Evolutionary conservation across 23 red algal species (phyloP).

Genomic region (Gracilaria caudata): DNA sequence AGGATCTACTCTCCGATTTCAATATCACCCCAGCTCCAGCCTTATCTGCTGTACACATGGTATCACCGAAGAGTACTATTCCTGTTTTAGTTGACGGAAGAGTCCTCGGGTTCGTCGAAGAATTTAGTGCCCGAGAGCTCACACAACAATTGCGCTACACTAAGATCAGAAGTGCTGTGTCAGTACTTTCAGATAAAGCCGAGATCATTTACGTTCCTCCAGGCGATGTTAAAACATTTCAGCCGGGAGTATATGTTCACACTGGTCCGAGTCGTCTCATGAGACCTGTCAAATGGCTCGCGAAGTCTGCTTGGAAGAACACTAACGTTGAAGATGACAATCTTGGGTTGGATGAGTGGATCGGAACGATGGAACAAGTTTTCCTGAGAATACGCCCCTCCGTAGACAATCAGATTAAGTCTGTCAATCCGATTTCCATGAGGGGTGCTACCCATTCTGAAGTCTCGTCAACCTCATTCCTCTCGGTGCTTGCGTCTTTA

Average conservation of each 20-base stretch:
- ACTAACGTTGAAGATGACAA: neutral
- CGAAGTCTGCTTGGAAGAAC: neutral
- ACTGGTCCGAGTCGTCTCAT: slow-evolving; percentile 73
- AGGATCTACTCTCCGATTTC: slow-evolving; percentile 47
- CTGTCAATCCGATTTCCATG: slow-evolving; percentile 50
- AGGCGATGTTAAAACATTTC: slow-evolving; percentile 47
- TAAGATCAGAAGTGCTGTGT: slow-evolving; percentile 56
- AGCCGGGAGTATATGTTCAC: slow-evolving; percentile 79
- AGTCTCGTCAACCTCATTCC: slow-evolving; percentile 61
- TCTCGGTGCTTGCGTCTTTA: slow-evolving; percentile 84
- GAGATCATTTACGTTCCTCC: slow-evolving; percentile 62
- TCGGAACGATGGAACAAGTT: slow-evolving; percentile 87
- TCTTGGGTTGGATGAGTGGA: slow-evolving; percentile 65
- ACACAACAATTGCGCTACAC: slow-evolving; percentile 40
- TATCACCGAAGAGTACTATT: slow-evolving; percentile 40
- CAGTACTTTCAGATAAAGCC: slow-evolving; percentile 25
- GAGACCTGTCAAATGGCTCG: slow-evolving; percentile 84
- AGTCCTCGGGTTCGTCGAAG: slow-evolving; percentile 69
- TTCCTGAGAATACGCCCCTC: slow-evolving; percentile 69
- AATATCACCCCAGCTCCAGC: slow-evolving; percentile 62
- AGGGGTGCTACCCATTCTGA: slow-evolving; percentile 80
- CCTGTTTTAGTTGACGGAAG: slow-evolving; percentile 93
- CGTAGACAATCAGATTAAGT: slow-evolving; percentile 39
- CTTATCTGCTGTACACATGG: slow-evolving; percentile 35
- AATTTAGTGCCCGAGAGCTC: slow-evolving; percentile 45